These are phyloP conservation scores for Diaporthe sp. DNA, from an alignment of 2,329 filamentous ascomycete species.

Conservation along the genomic window DNA sequence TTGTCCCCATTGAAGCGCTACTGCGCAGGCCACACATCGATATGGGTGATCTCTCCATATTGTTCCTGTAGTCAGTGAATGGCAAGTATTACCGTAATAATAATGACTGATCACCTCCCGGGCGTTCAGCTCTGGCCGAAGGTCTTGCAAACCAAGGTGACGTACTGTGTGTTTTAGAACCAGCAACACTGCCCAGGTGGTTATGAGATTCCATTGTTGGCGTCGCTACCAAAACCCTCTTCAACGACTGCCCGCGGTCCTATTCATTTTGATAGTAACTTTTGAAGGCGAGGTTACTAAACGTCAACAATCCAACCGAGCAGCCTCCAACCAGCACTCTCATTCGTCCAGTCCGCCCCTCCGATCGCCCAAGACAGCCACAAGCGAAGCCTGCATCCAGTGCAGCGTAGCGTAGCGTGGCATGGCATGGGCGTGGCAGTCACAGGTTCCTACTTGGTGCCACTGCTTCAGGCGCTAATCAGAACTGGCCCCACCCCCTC, in stretches of 20 bases:
- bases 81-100: neutral
- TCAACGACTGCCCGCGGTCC: neutral
- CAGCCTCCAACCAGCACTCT: neutral
- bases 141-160: neutral
- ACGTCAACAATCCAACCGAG: neutral
- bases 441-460: constrained; percentile 16
- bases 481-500: constrained; percentile 27
- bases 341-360: neutral
- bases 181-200: neutral
- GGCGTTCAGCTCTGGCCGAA: neutral
- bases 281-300: neutral
- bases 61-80: neutral
- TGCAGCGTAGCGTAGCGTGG: neutral
- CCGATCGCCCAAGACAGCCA: neutral
- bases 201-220: neutral
- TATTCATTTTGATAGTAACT: neutral
- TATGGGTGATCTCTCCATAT: neutral
- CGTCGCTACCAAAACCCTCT: neutral
- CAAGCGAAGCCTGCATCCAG: neutral
- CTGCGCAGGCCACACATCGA: neutral
- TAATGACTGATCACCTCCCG: neutral
- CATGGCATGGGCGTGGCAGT: constrained; percentile 26
- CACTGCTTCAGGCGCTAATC: constrained; percentile 29
- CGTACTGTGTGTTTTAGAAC: neutral
- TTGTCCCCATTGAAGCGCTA: neutral